Percentiles rank a stretch among this genome's conserved stretches.
Conservation (phyloP, 2,329 filamentous ascomycete species). For the Clonostachys chloroleuca region DNA sequence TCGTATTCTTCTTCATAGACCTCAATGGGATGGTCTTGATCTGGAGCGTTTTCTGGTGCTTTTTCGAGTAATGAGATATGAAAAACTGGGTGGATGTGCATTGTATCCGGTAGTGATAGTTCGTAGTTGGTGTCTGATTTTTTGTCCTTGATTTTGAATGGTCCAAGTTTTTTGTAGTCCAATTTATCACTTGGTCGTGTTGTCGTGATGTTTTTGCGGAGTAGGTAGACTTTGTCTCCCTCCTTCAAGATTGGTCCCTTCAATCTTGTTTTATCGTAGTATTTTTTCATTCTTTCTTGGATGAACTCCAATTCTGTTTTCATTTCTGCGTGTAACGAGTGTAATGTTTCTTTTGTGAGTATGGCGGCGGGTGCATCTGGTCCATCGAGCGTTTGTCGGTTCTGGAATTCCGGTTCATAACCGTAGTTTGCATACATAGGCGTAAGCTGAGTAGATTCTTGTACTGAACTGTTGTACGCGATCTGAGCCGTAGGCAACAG, state of each 20-base stretch:
- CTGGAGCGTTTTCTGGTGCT: no score
- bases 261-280: constrained; percentile 8
- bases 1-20: no score
- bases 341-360: neutral
- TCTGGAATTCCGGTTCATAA: neutral
- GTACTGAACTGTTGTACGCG: constrained; percentile 1
- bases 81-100: no score
- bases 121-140: constrained; percentile 9
- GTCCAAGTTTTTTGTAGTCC: constrained; percentile 7
- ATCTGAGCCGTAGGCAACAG: no score
- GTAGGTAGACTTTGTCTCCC: constrained; percentile 8
- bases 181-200: constrained; percentile 8
- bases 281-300: constrained; percentile 4
- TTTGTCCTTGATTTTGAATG: constrained; percentile 2
- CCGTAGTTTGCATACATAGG: constrained; percentile 3
- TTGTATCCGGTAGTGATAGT: no score
- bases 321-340: neutral
- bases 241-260: constrained; percentile 6
- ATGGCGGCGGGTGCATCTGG: constrained; percentile 1
- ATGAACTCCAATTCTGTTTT: constrained; percentile 4
- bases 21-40: no score
- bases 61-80: no score
- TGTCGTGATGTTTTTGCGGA: constrained; percentile 8
- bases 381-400: neutral
- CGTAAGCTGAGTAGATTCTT: neutral